Evolutionary conservation across 805 yeast genomes (phyloP).

Genomic region (Jamesozyma spencerorum): DNA sequence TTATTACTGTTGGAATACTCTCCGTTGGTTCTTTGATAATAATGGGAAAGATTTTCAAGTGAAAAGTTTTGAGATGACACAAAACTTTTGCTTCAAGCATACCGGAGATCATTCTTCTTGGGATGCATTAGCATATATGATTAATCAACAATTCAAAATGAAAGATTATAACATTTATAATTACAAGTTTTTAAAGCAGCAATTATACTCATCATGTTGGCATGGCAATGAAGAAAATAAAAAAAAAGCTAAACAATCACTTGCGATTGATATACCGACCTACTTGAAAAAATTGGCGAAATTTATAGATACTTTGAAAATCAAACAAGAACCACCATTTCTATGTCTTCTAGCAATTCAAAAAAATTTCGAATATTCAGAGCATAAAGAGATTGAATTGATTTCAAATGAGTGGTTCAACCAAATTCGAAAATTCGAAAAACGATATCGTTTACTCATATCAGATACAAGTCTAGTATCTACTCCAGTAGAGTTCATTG

Average conservation of each 20-base stretch:
- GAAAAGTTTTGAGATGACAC: conserved; percentile 9
- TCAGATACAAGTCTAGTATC: conserved; percentile 7
- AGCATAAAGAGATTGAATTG: neutral
- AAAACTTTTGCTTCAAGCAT: conserved; percentile 22
- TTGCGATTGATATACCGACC: too few relatives aligned
- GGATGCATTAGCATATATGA: conserved; percentile 22
- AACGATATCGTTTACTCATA: conserved; percentile 4
- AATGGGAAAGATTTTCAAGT: conserved; percentile 6
- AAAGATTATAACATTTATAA: conserved; percentile 7
- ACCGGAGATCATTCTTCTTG: conserved; percentile 31
- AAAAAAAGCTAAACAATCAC: too few relatives aligned
- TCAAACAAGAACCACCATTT: conserved; percentile 23
- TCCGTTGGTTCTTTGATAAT: conserved; percentile 27
- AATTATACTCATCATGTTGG: conserved; percentile 1
- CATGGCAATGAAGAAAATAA: neutral
- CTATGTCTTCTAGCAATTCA: conserved; percentile 12
- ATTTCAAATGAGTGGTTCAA: conserved; percentile 10
- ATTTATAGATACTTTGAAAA: conserved; percentile 12
- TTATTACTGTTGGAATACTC: conserved; percentile 35
- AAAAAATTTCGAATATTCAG: neutral
- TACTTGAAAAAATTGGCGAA: conserved; percentile 4
- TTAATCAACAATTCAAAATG: conserved; percentile 6
- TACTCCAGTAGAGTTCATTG: conserved; percentile 6
- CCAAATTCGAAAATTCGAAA: conserved; percentile 9
- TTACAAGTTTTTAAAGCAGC: conserved; percentile 3